phyloP scores from a whole-genome alignment of 768 basidiomycete genomes.

The Pulveroboletus sp. region DNA sequence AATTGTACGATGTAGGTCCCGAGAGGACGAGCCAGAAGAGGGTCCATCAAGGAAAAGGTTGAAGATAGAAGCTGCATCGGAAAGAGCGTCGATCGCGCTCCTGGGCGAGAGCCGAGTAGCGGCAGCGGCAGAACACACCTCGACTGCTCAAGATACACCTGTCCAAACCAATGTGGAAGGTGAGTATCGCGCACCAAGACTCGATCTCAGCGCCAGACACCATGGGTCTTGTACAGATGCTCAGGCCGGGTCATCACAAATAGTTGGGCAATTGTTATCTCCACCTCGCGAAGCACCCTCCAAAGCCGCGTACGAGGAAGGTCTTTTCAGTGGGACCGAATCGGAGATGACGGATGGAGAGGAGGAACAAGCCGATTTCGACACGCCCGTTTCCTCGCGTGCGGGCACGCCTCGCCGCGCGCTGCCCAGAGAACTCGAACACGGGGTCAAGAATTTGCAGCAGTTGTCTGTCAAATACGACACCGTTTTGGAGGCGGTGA shows the following conservation, averaged over 20 bases:
- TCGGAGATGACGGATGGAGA: constrained; percentile 26
- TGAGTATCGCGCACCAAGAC: not conserved
- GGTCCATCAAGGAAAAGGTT: constrained; percentile 16
- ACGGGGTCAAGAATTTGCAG: constrained; percentile 27
- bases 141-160: not conserved
- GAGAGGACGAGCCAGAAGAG: constrained; percentile 6
- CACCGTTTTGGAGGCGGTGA: too few relatives aligned
- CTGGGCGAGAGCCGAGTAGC: not conserved
- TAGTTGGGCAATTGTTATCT: not conserved
- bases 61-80: not conserved
- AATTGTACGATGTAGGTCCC: not conserved
- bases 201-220: not conserved
- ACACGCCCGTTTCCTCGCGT: constrained; percentile 24
- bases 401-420: constrained; percentile 18
- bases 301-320: not conserved
- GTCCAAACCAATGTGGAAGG: not conserved
- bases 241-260: constrained; percentile 4
- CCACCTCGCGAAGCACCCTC: not conserved
- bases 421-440: constrained; percentile 17
- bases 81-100: not conserved
- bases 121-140: not conserved
- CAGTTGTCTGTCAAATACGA: too few relatives aligned
- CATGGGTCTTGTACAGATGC: not conserved
- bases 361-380: constrained; percentile 15
- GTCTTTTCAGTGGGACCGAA: constrained; percentile 19